Evolutionary conservation across 2,329 filamentous ascomycete species (phyloP), one percentile per base, ranked within the genome.

Genomic region (Xylariaceae sp.): DNA sequence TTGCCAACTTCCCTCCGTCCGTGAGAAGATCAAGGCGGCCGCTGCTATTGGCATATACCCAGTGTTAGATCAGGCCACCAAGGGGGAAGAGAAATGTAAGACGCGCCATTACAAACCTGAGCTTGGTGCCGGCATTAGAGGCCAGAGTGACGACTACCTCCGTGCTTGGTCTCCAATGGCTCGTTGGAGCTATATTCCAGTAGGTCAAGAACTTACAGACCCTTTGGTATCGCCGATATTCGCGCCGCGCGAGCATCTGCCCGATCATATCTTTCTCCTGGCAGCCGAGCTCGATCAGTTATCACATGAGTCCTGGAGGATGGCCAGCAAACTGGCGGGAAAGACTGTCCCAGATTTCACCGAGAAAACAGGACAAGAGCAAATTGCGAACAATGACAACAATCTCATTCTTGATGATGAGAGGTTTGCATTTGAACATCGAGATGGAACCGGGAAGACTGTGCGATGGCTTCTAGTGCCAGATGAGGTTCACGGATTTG

Each of bases 241-340:
- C 36, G 64, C 66, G 5, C 42, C 58, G 11, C 62, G 66, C 14
- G 64, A 69, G 13, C 39, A 56, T 18, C 62, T 79, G 31, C 77
- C 76, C 5, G 61, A 60, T 16, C 65, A 71, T 42, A 64, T 79
- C 3, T 78, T 75, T 54, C 59, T 77, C 33, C 55, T 78, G 6
- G 73, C 64, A 0, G 69, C 69, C 13, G 74, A 79, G 65, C 68
- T 75, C 48, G 77, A 80, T 60, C 70, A 76, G 62, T 59, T 78
- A 13, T 70, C 69, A 1, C 65, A 70, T 33, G 77, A 78, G 60
- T 67, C 57, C 9, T 74, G 69, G 69, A 57, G 67, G 28, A 61
- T 74, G 62, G 69, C 69, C 18, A 68, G 63, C 49, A 63, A 60
- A 43, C 51, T 75, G 4, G 69, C 69, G 5, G 69, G 68, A 1